Evolutionary conservation across 345 rosid genomes (phyloP).

Genomic region (Aethionema arabicum): DNA sequence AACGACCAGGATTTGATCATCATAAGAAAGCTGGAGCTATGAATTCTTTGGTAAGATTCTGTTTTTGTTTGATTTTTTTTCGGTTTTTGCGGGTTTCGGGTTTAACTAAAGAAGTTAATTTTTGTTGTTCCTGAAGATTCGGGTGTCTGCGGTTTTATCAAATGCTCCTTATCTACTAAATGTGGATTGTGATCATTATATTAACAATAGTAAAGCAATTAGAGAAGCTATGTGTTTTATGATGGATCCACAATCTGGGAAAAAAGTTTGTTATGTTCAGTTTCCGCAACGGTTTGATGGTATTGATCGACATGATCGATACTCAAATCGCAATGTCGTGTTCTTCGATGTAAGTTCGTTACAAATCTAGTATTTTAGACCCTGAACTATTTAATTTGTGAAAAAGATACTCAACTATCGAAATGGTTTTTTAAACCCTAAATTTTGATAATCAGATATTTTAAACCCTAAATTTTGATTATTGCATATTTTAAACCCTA

Average conservation of each 20-base stretch:
- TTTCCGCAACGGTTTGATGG: slow-evolving; percentile 98
- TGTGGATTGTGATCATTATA: slow-evolving; percentile 94
- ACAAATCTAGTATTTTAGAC: too few species aligned
- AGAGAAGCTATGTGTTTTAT: slow-evolving; percentile 97
- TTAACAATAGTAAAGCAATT: slow-evolving; percentile 89
- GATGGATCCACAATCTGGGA: slow-evolving; percentile 94
- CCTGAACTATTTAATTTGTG: too few species aligned
- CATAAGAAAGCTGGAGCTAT: slow-evolving; percentile 98
- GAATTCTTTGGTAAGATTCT: slow-evolving; percentile 70
- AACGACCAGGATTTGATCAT: slow-evolving; percentile 95
- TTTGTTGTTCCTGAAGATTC: slow-evolving; percentile 46
- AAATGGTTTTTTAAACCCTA: too few species aligned
- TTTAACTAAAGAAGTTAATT: not conserved
- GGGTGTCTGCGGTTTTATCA: slow-evolving; percentile 91
- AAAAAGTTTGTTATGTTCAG: slow-evolving; percentile 94
- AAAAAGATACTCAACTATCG: too few species aligned
- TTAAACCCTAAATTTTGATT: too few species aligned
- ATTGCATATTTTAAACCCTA: too few species aligned
- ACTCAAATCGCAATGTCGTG: slow-evolving; percentile 90
- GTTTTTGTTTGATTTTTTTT: not conserved
- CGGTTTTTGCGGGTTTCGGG: not conserved
- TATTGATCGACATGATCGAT: slow-evolving; percentile 93
- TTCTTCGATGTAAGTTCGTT: slow-evolving; percentile 82
- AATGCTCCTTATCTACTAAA: slow-evolving; percentile 92
- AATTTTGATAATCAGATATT: too few species aligned